Evolutionary conservation across 2,329 filamentous ascomycete species (phyloP), one percentile per base, ranked within the genome.

Genomic region (Bertia moriformis): DNA sequence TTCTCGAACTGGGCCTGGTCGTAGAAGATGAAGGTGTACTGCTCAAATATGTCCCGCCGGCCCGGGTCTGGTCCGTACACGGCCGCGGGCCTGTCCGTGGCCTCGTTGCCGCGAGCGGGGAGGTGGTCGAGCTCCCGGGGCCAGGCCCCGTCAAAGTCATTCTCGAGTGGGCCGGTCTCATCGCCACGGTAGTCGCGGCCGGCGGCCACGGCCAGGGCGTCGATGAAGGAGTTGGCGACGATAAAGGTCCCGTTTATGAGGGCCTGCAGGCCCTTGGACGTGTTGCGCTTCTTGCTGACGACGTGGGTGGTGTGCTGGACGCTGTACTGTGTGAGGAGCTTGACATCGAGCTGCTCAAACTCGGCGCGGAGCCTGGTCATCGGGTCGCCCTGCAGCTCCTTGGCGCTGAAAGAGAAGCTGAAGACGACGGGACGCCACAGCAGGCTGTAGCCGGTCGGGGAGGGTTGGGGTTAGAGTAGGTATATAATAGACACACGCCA

Each of bases 21-120:
- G 46, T 88, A 80, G 50, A 96, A 94, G 3, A 98, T 67, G 51
- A 96, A 95, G 0, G 80, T 89, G 50, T 88, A 91, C 2, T 83
- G 84, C 10, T 83, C 74, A 47, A 98, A 96, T 1, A 98, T 66
- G 19, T 78, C 74, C 4, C 64, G 62, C 15, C 91, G 72, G 14
- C 61, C 58, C 0, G 65, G 46, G 44, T 89, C 73, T 0, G 91
- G 89, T 4, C 69, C 65, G 52, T 93, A 89, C 12, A 76, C 71
- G n/a, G 73, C 69, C 7, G 73, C 64, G 0, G 78, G 71, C 37
- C 81, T 72, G 24, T 78, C 66, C 2, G 78, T 71, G 0, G 83
- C 82, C 54, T 96, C 89, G 38, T 78, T 78, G 1, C 82, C 83
- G 4, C 73, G 69, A 0, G 80, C 74, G 0, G 89, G 86, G 13